These are phyloP conservation scores for Trichosporon sp. DNA, from an alignment of 1,284 basidiomycete species.

Conservation along the genomic window DNA sequence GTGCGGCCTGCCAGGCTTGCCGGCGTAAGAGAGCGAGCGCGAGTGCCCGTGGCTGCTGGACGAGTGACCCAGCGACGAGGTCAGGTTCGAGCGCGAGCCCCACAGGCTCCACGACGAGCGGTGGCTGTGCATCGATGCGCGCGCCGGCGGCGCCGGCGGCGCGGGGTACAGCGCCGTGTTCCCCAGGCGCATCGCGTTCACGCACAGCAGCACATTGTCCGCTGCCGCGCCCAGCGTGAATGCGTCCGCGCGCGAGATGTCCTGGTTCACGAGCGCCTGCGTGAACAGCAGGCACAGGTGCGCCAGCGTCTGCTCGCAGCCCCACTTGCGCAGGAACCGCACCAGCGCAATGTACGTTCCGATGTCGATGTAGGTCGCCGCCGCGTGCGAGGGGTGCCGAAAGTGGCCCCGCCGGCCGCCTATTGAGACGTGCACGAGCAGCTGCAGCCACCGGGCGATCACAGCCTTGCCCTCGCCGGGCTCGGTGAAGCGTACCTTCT, in stretches of 20 bases:
- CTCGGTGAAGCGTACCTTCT: not conserved
- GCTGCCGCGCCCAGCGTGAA: not conserved
- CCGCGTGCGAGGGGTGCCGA: not conserved
- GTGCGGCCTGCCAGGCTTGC: not conserved
- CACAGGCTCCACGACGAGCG: not conserved
- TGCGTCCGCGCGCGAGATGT: not conserved
- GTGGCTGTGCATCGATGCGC: not conserved
- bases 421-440: not conserved
- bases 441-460: not conserved
- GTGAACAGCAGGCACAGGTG: slow-evolving; percentile 1
- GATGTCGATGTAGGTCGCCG: not conserved
- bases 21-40: not conserved
- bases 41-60: not conserved
- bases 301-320: not conserved
- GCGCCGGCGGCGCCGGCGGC: not conserved
- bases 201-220: not conserved
- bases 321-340: not conserved
- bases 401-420: not conserved
- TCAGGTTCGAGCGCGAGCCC: not conserved
- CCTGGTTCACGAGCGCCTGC: slow-evolving; percentile 2
- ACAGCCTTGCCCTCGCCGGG: not conserved
- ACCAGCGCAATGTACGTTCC: not conserved
- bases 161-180: not conserved
- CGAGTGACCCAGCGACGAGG: not conserved
- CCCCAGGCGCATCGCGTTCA: not conserved